Evolutionary conservation across 83 land plant species (phyloP).

Genomic region (Thuja plicata): DNA sequence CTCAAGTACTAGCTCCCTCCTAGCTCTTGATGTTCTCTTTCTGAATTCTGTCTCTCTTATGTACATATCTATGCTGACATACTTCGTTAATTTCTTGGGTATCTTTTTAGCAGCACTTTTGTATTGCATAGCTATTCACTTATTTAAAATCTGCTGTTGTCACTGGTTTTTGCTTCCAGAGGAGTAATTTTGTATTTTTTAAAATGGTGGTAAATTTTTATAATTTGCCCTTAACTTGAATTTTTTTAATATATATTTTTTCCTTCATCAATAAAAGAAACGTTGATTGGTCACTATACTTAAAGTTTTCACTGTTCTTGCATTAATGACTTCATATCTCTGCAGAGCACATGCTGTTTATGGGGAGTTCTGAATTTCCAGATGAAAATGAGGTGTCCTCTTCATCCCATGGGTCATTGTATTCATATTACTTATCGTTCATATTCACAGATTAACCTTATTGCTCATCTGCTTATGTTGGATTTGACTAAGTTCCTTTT

Average conservation of each 20-base stretch:
- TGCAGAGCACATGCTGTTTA: slow-evolving; percentile 99
- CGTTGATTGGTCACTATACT: not conserved
- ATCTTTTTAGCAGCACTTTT: too few relatives aligned
- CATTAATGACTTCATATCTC: not conserved
- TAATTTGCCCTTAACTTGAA: not conserved
- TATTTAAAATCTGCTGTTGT: too few relatives aligned
- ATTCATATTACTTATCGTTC: not conserved
- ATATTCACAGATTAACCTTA: not conserved
- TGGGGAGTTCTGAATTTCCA: slow-evolving; percentile 93
- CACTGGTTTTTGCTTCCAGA: too few relatives aligned
- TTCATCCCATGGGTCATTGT: not conserved
- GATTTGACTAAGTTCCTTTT: not conserved
- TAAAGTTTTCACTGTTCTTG: not conserved
- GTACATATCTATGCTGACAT: too few relatives aligned
- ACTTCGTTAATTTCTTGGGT: too few relatives aligned
- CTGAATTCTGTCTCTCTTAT: too few relatives aligned
- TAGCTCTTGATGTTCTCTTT: too few relatives aligned
- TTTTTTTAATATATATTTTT: not conserved
- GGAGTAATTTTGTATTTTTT: too few relatives aligned
- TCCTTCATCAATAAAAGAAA: not conserved
- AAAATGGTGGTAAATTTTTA: not conserved
- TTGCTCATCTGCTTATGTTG: not conserved
- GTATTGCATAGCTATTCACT: too few relatives aligned
- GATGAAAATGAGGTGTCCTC: slow-evolving; percentile 88
- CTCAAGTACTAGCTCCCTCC: too few relatives aligned